Evolutionary conservation across 192 early-diverging fungal genomes (phyloP).

Genomic region (Dissophora ornata): DNA sequence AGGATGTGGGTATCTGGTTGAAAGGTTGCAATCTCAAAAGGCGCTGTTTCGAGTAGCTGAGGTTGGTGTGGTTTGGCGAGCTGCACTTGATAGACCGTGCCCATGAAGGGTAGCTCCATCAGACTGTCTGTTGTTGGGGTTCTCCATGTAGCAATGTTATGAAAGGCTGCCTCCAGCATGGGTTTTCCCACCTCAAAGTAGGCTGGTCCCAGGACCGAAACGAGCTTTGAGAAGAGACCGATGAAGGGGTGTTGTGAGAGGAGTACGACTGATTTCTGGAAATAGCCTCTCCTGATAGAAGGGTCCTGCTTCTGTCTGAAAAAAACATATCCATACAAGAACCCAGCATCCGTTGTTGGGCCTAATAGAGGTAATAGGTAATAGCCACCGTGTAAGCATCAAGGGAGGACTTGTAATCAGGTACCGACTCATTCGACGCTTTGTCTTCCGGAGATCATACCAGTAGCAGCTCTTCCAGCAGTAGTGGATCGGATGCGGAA

Average conservation of each 20-base stretch:
- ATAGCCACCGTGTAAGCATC: too few species aligned
- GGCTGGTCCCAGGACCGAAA: slow-evolving; percentile 79
- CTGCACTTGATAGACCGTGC: slow-evolving; percentile 74
- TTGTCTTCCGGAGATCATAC: too few species aligned
- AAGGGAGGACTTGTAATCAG: too few species aligned
- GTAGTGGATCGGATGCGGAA: slow-evolving; percentile 74
- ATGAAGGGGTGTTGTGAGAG: slow-evolving; percentile 90
- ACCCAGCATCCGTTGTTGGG: slow-evolving; percentile 66
- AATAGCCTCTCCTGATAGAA: slow-evolving; percentile 87
- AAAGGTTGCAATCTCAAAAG: slow-evolving; percentile 73
- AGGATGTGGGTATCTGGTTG: slow-evolving; percentile 79
- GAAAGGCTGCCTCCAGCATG: slow-evolving; percentile 83
- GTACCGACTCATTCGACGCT: too few species aligned
- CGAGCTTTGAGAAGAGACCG: slow-evolving; percentile 84
- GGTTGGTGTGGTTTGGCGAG: slow-evolving; percentile 72
- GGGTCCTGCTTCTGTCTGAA: slow-evolving; percentile 93
- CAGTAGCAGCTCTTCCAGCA: slow-evolving; percentile 63
- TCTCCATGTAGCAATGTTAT: slow-evolving; percentile 80
- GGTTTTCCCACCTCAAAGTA: slow-evolving; percentile 83
- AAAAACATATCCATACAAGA: slow-evolving; percentile 91
- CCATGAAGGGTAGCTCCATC: slow-evolving; percentile 80
- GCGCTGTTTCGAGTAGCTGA: slow-evolving; percentile 78
- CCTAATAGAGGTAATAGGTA: slow-evolving; percentile 32
- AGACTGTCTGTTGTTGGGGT: slow-evolving; percentile 72
- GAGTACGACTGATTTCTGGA: slow-evolving; percentile 92